Evolutionary conservation across 768 basidiomycete species (phyloP).

Genomic region (Coprinopsis strossmayeri): DNA sequence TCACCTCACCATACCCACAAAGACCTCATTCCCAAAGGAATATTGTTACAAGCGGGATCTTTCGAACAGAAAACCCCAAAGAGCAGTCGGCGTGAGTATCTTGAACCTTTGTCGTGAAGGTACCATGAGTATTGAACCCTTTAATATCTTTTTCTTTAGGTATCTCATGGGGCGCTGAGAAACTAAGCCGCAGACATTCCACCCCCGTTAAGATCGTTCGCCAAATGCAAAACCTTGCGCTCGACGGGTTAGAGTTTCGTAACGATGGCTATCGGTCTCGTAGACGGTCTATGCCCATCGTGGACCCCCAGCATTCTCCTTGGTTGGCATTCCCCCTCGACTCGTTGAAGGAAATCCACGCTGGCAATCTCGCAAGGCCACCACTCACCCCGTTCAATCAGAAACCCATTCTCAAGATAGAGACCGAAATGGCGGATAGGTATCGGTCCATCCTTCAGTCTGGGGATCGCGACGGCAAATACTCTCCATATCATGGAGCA

Average conservation of each 20-base stretch:
- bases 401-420: neutral
- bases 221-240: neutral
- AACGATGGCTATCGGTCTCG: neutral
- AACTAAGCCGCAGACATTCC: conserved; percentile 3
- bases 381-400: neutral
- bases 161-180: neutral
- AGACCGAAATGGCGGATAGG: neutral
- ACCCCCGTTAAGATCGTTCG: conserved; percentile 2
- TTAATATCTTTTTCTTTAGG: neutral
- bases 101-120: neutral
- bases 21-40: conserved; percentile 3
- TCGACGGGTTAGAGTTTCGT: neutral
- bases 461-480: neutral
- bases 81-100: neutral
- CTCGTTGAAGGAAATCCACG: neutral
- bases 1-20: conserved; percentile 6
- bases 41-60: neutral
- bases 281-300: neutral
- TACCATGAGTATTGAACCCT: no score
- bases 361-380: neutral
- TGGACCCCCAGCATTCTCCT: neutral
- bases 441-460: no score
- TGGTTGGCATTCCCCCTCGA: neutral
- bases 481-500: neutral
- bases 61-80: conserved; percentile 3